phyloP scores from a whole-genome alignment of 495 filamentous ascomycete genomes.

The Xylaria scruposa region DNA sequence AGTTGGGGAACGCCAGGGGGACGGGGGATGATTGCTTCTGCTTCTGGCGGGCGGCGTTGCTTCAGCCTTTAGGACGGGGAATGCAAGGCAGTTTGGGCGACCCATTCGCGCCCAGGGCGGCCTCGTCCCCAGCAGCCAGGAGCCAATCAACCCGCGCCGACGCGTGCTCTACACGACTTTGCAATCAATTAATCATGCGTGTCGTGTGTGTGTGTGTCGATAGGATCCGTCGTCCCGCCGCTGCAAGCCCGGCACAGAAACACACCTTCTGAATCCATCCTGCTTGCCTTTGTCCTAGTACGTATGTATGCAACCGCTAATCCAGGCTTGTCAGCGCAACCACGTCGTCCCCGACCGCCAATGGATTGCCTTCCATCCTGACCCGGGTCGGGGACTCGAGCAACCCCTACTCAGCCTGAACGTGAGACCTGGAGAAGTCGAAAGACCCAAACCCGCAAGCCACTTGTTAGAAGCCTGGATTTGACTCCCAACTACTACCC shows the following conservation, averaged over 20 bases:
- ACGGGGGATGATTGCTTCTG: background rate
- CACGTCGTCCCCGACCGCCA: slow-evolving; percentile 7
- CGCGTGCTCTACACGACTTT: slow-evolving; percentile 46
- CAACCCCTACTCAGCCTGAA: slow-evolving; percentile 27
- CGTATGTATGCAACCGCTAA: slow-evolving; percentile 27
- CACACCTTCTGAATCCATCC: slow-evolving; percentile 42
- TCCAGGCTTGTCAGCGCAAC: slow-evolving; percentile 24
- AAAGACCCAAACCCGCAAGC: slow-evolving; percentile 7
- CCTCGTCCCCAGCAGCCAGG: slow-evolving; percentile 31
- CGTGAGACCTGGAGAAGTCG: slow-evolving; percentile 16
- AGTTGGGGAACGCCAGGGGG: slow-evolving; percentile 20
- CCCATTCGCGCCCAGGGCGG: slow-evolving; percentile 36
- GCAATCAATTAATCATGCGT: slow-evolving; percentile 46
- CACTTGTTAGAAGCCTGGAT: slow-evolving; percentile 19
- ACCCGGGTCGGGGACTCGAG: slow-evolving; percentile 1
- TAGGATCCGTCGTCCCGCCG: slow-evolving; percentile 34
- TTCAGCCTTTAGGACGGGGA: slow-evolving; percentile 38
- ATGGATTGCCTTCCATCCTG: slow-evolving; percentile 13
- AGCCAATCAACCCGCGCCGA: slow-evolving; percentile 43
- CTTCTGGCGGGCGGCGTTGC: slow-evolving; percentile 31
- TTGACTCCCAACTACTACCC: slow-evolving; percentile 24
- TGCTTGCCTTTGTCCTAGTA: slow-evolving; percentile 12
- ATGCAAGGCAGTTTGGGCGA: slow-evolving; percentile 37
- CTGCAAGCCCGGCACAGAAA: slow-evolving; percentile 34
- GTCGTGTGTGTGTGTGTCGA: slow-evolving; percentile 45